A percentile compares a stretch with the other conserved stretches of the same genome.
Conservation (phyloP, 305 asterid genomes). For the Stenogyne calaminthoides region DNA sequence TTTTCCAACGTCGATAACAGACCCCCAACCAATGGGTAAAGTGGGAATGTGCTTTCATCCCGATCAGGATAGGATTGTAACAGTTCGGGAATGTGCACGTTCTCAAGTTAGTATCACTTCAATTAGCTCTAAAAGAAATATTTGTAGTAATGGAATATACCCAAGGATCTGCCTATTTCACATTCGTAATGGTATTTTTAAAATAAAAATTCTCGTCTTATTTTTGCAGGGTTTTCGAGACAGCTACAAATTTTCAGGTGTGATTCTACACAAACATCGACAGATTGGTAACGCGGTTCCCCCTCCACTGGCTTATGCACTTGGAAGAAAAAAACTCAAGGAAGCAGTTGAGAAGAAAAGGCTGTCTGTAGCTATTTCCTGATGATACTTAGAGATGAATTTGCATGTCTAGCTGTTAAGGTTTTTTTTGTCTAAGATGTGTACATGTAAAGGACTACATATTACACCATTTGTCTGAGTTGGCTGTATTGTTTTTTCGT, state of each 20-base stretch:
- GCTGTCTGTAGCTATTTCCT: background rate
- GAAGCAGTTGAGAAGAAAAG: slow-evolving; percentile 56
- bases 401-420: background rate
- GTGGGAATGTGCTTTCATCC: slow-evolving; percentile 86
- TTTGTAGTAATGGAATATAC: background rate
- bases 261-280: slow-evolving; percentile 53
- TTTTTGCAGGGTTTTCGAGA: slow-evolving; percentile 67
- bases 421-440: background rate
- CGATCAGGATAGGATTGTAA: slow-evolving; percentile 69
- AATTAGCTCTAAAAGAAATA: background rate
- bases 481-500: background rate
- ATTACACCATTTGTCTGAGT: background rate
- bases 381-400: background rate
- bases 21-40: slow-evolving; percentile 79
- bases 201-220: background rate
- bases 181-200: background rate
- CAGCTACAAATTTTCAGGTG: slow-evolving; percentile 57
- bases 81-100: slow-evolving; percentile 82
- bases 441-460: background rate
- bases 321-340: slow-evolving; percentile 65
- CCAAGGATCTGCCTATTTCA: background rate
- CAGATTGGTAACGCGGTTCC: slow-evolving; percentile 86
- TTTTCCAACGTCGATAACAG: slow-evolving; percentile 69
- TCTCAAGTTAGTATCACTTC: slow-evolving; percentile 59
- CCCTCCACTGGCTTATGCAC: slow-evolving; percentile 75